phyloP scores from a whole-genome alignment of 106 monocot species.

The Amphibolis antarctica region DNA sequence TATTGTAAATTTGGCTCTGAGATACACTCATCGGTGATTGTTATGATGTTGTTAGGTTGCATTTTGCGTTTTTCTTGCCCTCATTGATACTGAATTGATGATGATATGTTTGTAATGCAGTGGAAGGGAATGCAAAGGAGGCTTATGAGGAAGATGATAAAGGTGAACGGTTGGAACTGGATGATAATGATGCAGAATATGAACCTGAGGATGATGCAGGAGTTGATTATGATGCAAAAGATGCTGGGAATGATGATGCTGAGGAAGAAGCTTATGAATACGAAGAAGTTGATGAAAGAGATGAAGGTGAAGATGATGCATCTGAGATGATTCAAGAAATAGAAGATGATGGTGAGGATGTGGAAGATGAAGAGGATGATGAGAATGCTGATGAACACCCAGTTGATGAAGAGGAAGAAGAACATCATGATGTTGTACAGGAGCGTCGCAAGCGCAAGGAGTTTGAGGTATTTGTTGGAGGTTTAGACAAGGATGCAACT shows the following conservation, averaged over 20 bases:
- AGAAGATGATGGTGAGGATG: slow-evolving; percentile 46
- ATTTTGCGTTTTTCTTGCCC: too few relatives aligned
- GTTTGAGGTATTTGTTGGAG: slow-evolving; percentile 97
- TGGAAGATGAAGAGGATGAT: slow-evolving; percentile 47
- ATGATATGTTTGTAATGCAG: slow-evolving; percentile 11
- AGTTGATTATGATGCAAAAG: slow-evolving; percentile 56
- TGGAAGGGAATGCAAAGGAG: slow-evolving; percentile 37
- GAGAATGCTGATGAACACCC: slow-evolving; percentile 41
- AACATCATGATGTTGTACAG: slow-evolving; percentile 58
- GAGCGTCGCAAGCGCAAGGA: slow-evolving; percentile 78
- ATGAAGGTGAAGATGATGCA: slow-evolving; percentile 37
- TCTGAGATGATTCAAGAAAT: slow-evolving; percentile 23
- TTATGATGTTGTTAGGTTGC: too few relatives aligned
- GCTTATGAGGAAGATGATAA: slow-evolving; percentile 53
- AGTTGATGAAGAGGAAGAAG: slow-evolving; percentile 46
- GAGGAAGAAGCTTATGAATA: slow-evolving; percentile 34
- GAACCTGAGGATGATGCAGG: slow-evolving; percentile 60
- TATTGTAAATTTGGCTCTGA: too few relatives aligned
- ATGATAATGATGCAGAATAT: slow-evolving; percentile 71
- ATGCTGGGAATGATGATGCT: slow-evolving; percentile 35
- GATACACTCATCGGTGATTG: too few relatives aligned
- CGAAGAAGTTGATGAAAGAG: slow-evolving; percentile 20
- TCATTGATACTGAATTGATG: not conserved
- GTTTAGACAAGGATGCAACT: slow-evolving; percentile 77
- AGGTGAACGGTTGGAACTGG: slow-evolving; percentile 62